Base-by-base conservation (phyloP, 306 rosid species). In the Vigna reflexopilosa region DNA sequence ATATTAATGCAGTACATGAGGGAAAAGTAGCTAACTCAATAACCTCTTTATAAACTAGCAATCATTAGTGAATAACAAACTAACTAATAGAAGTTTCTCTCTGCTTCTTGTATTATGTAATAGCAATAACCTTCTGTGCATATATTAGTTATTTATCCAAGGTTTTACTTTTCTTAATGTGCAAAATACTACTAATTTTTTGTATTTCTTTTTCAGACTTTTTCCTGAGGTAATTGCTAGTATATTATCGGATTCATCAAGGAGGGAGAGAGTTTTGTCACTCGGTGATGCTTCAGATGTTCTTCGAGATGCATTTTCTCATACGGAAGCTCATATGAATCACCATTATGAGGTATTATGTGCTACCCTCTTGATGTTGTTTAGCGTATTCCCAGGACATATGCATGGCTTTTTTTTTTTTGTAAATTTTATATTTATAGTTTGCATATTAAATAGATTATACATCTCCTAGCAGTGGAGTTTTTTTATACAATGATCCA, bases 301-400 rank as follows among this genome's bases (percentile, higher is more conserved):
- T 85, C 94, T 96, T 68, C 87, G 89, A 82, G 98, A 86, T 82
- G 96, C 96, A 66, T 90, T 93, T 91, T 89, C 83, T 83, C 91
- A 86, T 88, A 86, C 99, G 68, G 99, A 96, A 82, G 84, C 87
- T 78, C 58, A 82, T 85, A 69, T 91, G 90, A 83, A 89, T 87
- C 89, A 93, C 88, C 79, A 66, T 68, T 96, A 93, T 36, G 99
- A 96, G 99, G 99, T 96, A 83, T 81, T 50, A 10, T 65, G 36
- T 59, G 61, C 48, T 73, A 65, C 73, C 36, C 64, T 58, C 42
- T 36, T 34, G 72, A 34, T 65, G 69, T 77, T 73, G 28, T 56
- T 67, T 73, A 80, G 57, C 64, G 28, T 52, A 22, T 65, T 7
- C 50, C 4, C 44, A 2, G 28, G 24, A 67, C 67, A 56, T 17